Base-by-base conservation (phyloP, 495 filamentous ascomycete genomes). In the Daldinia grandis region DNA sequence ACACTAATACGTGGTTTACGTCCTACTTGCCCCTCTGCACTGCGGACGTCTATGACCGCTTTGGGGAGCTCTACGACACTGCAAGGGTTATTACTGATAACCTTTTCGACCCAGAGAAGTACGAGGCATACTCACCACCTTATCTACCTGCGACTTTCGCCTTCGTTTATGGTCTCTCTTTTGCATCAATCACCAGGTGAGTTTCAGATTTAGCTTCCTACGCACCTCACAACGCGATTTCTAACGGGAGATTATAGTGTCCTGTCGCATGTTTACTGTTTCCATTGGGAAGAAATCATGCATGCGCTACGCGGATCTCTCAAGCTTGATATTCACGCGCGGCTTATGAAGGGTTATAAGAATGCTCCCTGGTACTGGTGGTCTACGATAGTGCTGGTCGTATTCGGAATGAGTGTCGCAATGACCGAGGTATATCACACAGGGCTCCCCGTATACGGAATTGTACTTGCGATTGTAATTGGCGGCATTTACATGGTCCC, bases 181-280 rank as follows among this genome's bases (percentile, higher is more conserved):
- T 78, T 55, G 76, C 76, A 0, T 76, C 72, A 4, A 76, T 81
- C 58, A 78, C 83, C 7, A 82, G 82, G 50, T 81, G 74, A n/a
- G 64, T 71, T 28, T 63, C 72, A 35, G 67, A 77, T 24, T 77
- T 76, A 21, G 71, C 63, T 30, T 60, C 25, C 10, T 24, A 1
- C 17, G 1, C 42, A 47, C 1, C 69, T 73, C 10, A 60, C 51
- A 73, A 69, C 19, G 74, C 79, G 27, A 74, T 75, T 7, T 64
- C 76, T 31, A 35, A 83, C 24, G 44, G 77, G 69, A 73, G 28
- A 75, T 58, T 6, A 78, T 58, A 83, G 72, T 28, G 72, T 74
- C 24, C 15, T 76, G 40, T 67, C 74, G 5, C 72, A 74, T 28
- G 66, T 74, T 24, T 74, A 72, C 53, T 72, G 72, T 59, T 76